Conservation (phyloP, 1,284 basidiomycete species). For the Chalciporus sp. region DNA sequence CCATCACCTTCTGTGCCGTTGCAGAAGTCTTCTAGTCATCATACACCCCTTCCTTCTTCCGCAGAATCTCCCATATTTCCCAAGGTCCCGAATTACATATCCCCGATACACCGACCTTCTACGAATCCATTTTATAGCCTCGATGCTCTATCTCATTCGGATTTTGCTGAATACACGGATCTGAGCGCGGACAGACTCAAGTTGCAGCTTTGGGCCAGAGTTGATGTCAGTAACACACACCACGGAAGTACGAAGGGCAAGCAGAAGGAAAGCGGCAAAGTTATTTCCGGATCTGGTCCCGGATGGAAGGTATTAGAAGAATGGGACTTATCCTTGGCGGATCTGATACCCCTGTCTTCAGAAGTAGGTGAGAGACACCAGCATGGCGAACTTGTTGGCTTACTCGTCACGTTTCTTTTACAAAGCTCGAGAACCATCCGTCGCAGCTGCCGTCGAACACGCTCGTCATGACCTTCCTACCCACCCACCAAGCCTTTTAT, state of each 20-base stretch:
- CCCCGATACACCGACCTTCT: conserved; percentile 68
- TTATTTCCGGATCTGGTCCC: conserved; percentile 15
- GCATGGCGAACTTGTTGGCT: conserved; percentile 11
- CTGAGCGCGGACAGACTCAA: conserved; percentile 49
- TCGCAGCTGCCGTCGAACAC: conserved; percentile 71
- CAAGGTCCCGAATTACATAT: conserved; percentile 64
- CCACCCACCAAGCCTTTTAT: conserved; percentile 60
- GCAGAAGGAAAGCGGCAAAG: conserved; percentile 37
- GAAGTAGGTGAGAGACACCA: conserved; percentile 51
- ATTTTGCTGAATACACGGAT: conserved; percentile 52
- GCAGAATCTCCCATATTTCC: conserved; percentile 17
- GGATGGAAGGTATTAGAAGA: conserved; percentile 69
- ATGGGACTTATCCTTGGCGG: conserved; percentile 66
- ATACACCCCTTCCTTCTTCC: conserved; percentile 27
- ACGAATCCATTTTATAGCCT: conserved; percentile 75
- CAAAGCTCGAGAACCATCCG: conserved; percentile 47
- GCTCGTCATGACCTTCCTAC: conserved; percentile 64
- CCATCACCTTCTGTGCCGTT: conserved; percentile 27
- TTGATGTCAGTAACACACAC: conserved; percentile 14
- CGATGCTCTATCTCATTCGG: conserved; percentile 46
- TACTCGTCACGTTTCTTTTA: conserved; percentile 9
- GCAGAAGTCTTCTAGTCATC: conserved; percentile 23
- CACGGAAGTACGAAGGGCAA: conserved; percentile 43
- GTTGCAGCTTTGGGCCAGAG: conserved; percentile 63
- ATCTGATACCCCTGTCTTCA: conserved; percentile 62